These are phyloP conservation scores for Trichoderma sp. DNA, from an alignment of 2,329 filamentous ascomycete species.

Conservation along the genomic window DNA sequence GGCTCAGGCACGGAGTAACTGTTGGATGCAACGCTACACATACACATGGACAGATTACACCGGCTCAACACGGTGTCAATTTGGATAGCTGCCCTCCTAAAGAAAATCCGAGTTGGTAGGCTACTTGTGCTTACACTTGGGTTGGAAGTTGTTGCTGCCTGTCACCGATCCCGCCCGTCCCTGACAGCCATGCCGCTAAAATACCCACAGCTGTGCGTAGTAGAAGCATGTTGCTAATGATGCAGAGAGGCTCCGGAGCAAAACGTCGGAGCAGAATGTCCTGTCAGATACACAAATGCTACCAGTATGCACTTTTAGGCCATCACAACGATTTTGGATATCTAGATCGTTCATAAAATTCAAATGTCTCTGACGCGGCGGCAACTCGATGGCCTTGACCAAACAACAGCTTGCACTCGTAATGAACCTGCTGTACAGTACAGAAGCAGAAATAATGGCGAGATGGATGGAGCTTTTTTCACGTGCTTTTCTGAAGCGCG, in stretches of 20 bases:
- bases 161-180: background rate
- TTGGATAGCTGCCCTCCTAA: background rate
- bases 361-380: background rate
- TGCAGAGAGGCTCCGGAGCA: background rate
- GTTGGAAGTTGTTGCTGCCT: background rate
- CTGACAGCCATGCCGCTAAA: background rate
- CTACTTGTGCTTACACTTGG: background rate
- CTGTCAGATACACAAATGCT: background rate
- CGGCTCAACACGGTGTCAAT: background rate
- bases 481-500: conserved; percentile 8
- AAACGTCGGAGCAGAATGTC: background rate
- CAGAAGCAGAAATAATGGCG: background rate
- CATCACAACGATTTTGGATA: background rate
- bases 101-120: background rate
- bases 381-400: background rate
- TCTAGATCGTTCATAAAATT: background rate
- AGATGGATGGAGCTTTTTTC: background rate
- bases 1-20: background rate
- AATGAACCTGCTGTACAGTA: background rate
- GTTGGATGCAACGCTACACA: background rate
- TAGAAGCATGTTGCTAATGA: background rate
- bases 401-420: background rate
- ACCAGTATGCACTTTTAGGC: background rate
- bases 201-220: background rate
- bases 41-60: background rate